Evolutionary conservation across 2,329 filamentous ascomycete species (phyloP).

Genomic region (Talaromyces sp.): DNA sequence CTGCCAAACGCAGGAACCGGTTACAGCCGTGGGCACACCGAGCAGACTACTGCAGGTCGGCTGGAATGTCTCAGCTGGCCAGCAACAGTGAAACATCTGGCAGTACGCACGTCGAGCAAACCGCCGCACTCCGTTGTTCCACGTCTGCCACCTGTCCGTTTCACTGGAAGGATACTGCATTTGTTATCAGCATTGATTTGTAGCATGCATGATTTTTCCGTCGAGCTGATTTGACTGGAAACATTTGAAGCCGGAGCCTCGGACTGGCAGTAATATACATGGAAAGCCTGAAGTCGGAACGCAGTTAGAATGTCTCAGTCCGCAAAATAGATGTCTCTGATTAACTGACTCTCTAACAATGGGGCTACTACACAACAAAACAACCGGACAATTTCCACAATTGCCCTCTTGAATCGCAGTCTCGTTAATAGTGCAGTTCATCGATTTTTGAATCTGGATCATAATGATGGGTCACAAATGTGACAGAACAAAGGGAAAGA

Average conservation of each 20-base stretch:
- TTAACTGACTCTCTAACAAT: background rate
- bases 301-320: slow-evolving; percentile 2
- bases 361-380: background rate
- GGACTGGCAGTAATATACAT: background rate
- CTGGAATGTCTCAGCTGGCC: slow-evolving; percentile 11
- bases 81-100: slow-evolving; percentile 7
- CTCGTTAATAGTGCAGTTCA: background rate
- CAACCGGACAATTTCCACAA: background rate
- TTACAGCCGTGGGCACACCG: slow-evolving; percentile 3
- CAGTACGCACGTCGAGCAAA: background rate
- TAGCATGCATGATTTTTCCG: background rate
- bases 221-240: background rate
- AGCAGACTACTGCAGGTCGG: slow-evolving; percentile 12
- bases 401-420: background rate
- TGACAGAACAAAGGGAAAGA: background rate
- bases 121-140: background rate
- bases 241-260: background rate
- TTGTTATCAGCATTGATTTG: background rate
- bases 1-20: slow-evolving; percentile 10
- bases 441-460: background rate
- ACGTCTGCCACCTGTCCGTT: slow-evolving; percentile 1
- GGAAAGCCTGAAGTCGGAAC: background rate
- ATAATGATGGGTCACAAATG: background rate
- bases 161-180: background rate
- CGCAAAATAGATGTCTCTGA: background rate